These are phyloP conservation scores for Fusarium keratoplasticum DNA, from an alignment of 2,329 filamentous ascomycete species.

Conservation along the genomic window DNA sequence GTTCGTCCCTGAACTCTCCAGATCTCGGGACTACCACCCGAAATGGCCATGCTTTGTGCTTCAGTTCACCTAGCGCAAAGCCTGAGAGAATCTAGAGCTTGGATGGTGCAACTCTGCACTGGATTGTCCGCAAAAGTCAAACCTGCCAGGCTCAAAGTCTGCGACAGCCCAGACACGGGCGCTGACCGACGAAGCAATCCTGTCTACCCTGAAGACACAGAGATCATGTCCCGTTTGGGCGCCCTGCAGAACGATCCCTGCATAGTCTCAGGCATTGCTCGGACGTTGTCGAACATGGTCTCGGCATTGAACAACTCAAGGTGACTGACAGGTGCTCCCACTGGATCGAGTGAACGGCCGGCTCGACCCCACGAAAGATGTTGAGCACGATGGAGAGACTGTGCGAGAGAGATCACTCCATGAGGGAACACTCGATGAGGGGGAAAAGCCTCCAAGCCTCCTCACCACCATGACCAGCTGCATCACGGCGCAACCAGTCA, in stretches of 20 bases:
- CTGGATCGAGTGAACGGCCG: constrained; percentile 6
- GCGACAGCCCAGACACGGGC: constrained; percentile 17
- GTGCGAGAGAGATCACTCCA: neutral
- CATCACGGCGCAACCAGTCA: constrained; percentile 31
- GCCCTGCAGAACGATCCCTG: constrained; percentile 26
- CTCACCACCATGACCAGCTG: constrained; percentile 3
- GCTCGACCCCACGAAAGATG: constrained; percentile 1
- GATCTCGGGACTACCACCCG: constrained; percentile 6
- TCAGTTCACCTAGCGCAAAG: constrained; percentile 27
- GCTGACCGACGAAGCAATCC: constrained; percentile 3
- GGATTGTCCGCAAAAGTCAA: constrained; percentile 14
- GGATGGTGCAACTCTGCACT: constrained; percentile 10
- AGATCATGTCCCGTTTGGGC: constrained; percentile 25
- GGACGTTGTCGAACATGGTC: constrained; percentile 19
- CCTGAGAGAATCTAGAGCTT: constrained; percentile 16
- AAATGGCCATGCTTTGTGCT: constrained; percentile 15
- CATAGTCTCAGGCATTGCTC: constrained; percentile 8
- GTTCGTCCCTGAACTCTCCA: constrained; percentile 8
- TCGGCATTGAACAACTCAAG: constrained; percentile 22
- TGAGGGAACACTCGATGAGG: neutral
- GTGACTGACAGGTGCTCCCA: constrained; percentile 3
- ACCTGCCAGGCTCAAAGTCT: neutral
- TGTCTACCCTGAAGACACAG: constrained; percentile 22
- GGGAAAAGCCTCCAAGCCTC: neutral
- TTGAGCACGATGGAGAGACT: constrained; percentile 10